A percentile compares a stretch with the other conserved stretches of the same genome.
These are phyloP conservation scores for Fraxinus americana DNA, from an alignment of 257 asterid genomes.

Conservation along the genomic window DNA sequence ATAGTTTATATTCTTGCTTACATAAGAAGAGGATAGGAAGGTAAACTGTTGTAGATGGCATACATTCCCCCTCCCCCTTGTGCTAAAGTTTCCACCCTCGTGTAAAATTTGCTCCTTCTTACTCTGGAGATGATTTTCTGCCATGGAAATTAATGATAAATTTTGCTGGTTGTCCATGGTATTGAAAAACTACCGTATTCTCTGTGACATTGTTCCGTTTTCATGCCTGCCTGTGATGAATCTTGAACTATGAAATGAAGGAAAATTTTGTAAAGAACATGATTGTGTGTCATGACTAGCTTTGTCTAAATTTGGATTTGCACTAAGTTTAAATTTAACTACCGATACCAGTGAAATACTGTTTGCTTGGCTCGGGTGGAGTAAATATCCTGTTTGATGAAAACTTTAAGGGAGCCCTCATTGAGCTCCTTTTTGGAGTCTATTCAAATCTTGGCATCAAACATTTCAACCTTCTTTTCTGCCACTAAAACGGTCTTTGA, in stretches of 20 bases:
- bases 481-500: neutral
- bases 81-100: neutral
- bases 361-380: neutral
- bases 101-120: neutral
- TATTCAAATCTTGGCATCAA: neutral
- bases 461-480: neutral
- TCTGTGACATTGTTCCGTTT: too few species aligned
- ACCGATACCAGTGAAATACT: neutral
- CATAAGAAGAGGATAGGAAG: neutral
- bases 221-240: neutral
- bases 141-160: neutral
- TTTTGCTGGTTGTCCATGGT: neutral
- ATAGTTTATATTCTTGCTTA: neutral
- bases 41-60: neutral
- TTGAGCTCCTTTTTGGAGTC: neutral
- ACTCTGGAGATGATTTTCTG: neutral
- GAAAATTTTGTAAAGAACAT: neutral
- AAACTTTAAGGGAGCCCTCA: neutral
- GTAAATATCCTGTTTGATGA: neutral
- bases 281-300: neutral
- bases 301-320: constrained; percentile 7
- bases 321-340: neutral
- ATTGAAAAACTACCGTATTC: neutral
- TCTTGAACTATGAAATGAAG: too few species aligned
- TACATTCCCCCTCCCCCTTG: neutral